phyloP scores from a whole-genome alignment of 495 filamentous ascomycete genomes.

The Chaetomium cochliodes region DNA sequence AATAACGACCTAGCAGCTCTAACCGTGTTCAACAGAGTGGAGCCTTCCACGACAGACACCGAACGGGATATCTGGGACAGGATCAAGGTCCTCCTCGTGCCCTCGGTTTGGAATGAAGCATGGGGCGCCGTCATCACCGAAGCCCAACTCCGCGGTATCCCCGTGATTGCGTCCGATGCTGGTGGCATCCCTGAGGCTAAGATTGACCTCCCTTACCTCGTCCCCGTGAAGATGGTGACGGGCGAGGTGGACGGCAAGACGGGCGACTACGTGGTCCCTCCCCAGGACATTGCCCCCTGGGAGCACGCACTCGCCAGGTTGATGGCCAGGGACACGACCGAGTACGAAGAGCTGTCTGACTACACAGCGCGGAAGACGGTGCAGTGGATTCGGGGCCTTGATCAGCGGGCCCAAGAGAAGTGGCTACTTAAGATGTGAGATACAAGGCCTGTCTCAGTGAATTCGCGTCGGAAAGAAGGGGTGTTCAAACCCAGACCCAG shows the following conservation, averaged over 20 bases:
- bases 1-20: not conserved
- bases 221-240: constrained; percentile 29
- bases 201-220: constrained; percentile 26
- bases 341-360: constrained; percentile 20
- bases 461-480: not conserved
- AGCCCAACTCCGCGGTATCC: constrained; percentile 35
- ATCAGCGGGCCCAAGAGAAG: constrained; percentile 28
- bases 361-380: constrained; percentile 17
- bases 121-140: constrained; percentile 35
- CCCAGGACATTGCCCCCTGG: constrained; percentile 30
- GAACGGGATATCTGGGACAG: constrained; percentile 32
- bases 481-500: no score
- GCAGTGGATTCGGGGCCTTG: constrained; percentile 26
- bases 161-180: constrained; percentile 34
- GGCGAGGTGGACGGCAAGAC: constrained; percentile 20
- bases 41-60: constrained; percentile 25
- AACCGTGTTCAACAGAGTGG: constrained; percentile 17
- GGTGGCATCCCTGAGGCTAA: constrained; percentile 34
- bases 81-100: constrained; percentile 31
- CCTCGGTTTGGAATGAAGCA: constrained; percentile 35
- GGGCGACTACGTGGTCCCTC: constrained; percentile 29
- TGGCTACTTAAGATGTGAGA: constrained; percentile 23
- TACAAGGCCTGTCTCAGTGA: not conserved
- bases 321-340: constrained; percentile 18
- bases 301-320: constrained; percentile 19